These are phyloP conservation scores for Populus hybrid DNA, from an alignment of 441 rosid species.

Conservation along the genomic window DNA sequence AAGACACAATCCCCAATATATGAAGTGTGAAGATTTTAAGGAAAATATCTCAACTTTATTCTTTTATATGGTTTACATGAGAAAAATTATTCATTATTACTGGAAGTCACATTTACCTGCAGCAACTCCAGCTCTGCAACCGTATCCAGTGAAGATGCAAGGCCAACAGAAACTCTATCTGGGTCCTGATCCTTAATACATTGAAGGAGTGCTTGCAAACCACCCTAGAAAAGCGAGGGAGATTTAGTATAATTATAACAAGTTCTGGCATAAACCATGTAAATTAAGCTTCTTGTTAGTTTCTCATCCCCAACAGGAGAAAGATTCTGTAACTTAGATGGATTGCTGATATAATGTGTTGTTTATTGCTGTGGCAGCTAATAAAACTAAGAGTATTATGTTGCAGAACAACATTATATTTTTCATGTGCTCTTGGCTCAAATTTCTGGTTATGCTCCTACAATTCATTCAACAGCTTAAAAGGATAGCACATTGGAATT, in stretches of 20 bases:
- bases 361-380: neutral
- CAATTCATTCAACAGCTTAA: neutral
- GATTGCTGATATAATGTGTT: neutral
- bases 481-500: constrained; percentile 1
- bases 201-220: constrained; percentile 71
- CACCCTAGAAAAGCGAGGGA: constrained; percentile 54
- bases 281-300: neutral
- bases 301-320: neutral
- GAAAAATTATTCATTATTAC: constrained; percentile 1
- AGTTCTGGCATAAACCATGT: constrained; percentile 15
- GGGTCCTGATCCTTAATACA: constrained; percentile 86
- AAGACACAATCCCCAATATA: neutral
- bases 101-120: constrained; percentile 47
- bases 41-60: neutral
- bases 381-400: neutral
- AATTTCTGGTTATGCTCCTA: constrained; percentile 12
- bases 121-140: constrained; percentile 88
- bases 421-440: neutral
- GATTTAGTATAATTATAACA: constrained; percentile 18
- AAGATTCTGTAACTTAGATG: neutral
- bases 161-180: constrained; percentile 83
- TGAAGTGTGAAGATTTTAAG: neutral
- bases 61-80: constrained; percentile 7
- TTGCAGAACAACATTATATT: neutral
- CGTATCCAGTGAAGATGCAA: constrained; percentile 76